These are phyloP conservation scores for Populus hybrid DNA, from an alignment of 441 rosid genomes.

Conservation along the genomic window DNA sequence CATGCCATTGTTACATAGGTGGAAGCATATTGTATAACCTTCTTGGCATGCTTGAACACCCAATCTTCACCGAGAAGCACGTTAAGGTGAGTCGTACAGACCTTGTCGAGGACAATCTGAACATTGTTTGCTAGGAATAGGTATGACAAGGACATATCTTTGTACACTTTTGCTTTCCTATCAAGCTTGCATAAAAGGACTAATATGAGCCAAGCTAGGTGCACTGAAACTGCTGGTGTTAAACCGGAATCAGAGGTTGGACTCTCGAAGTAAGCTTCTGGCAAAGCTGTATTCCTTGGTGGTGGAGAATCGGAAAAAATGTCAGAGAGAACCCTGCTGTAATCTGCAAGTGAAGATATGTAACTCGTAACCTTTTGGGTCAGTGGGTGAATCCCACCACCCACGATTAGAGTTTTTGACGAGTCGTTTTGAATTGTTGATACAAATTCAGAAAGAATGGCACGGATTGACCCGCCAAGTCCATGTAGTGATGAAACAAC, in stretches of 20 bases:
- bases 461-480: conserved; percentile 49
- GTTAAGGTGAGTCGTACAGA: conserved; percentile 41
- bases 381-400: conserved; percentile 78
- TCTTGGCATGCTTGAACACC: conserved; percentile 50
- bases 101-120: conserved; percentile 54
- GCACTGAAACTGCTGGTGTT: conserved; percentile 40
- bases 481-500: conserved; percentile 46
- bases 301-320: conserved; percentile 47
- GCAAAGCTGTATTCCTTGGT: conserved; percentile 30
- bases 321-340: conserved; percentile 47
- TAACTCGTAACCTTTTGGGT: conserved; percentile 68
- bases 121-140: conserved; percentile 80
- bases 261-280: conserved; percentile 45
- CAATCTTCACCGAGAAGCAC: conserved; percentile 65
- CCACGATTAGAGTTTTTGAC: conserved; percentile 46
- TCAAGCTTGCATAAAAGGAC: conserved; percentile 73
- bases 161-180: conserved; percentile 54
- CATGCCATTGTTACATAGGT: conserved; percentile 65
- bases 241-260: conserved; percentile 23
- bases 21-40: conserved; percentile 52
- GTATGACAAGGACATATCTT: conserved; percentile 64
- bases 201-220: conserved; percentile 65
- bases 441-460: conserved; percentile 55
- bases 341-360: conserved; percentile 59
- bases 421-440: conserved; percentile 58